Evolutionary conservation across 169 alveolate genomes (phyloP), one percentile per base, ranked within the genome.

Genomic region (Plasmodium vivax): DNA sequence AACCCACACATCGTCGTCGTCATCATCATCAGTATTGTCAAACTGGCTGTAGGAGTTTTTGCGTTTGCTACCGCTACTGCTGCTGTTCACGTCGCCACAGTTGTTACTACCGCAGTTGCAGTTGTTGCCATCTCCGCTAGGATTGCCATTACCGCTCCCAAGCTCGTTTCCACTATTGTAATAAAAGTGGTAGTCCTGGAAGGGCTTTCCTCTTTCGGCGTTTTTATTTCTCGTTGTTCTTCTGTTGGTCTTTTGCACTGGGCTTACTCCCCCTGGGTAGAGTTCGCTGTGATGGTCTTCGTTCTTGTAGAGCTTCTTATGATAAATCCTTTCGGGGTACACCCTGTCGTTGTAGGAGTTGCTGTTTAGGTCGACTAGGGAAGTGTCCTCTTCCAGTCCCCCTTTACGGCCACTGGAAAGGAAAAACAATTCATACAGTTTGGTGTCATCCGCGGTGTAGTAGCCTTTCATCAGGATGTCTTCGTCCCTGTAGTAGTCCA

Each of bases 401-500:
- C 58, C 38, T 51, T 85, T 73, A 45, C 81, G 54, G 12, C 81
- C 73, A 73, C 79, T 85, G 9, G 84, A 45, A 45, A 85, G 41
- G 19, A 85, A 85, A 10, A 85, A 9, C 12, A 85, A 38, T 9
- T 85, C 93, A 74, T 85, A 85, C 41, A 85, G 1, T 32, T 73
- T 85, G 56, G 93, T 41, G 79, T 85, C 93, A 85, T 85, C 93
- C 47, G 81, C 54, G n/a, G 85, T 47, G 43, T 85, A 85, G 30
- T 85, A 85, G 36, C 93, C 93, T 85, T 85, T 85, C 85, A 85
- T 85, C 5, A 85, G 79, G 19, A 85, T 74, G 68, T 85, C 93
- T 27, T 85, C 85, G 38, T 51, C 80, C 79, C 45, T 85, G 72
- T 85, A 74, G 27, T 36, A 85, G 38, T 68, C 73, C 85, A 85